Percentiles rank a stretch among this genome's conserved stretches.
Evolutionary conservation across 257 asterid species (phyloP).

Genomic region (Capsicum rhomboideum): DNA sequence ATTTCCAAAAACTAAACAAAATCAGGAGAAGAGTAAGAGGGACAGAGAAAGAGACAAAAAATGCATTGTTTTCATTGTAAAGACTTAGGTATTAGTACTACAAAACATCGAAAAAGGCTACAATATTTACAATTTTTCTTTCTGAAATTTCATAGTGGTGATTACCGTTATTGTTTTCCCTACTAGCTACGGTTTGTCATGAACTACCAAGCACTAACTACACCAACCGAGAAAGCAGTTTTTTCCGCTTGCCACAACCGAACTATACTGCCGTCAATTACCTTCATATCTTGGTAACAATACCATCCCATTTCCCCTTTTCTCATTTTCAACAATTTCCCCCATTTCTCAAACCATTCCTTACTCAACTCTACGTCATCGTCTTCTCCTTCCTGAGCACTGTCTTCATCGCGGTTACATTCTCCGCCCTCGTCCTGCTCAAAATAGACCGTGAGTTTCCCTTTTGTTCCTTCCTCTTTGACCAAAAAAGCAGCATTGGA

Average conservation of each 20-base stretch:
- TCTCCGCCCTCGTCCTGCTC: not conserved
- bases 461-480: constrained; percentile 17
- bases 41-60: not conserved
- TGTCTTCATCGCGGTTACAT: not conserved
- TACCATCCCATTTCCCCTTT: constrained; percentile 55
- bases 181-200: not conserved
- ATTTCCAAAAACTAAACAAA: not conserved
- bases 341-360: constrained; percentile 35
- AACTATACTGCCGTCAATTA: constrained; percentile 58
- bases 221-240: constrained; percentile 18
- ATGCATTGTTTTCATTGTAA: not conserved
- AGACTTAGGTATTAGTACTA: not conserved
- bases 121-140: not conserved
- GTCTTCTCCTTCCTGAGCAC: not conserved
- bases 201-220: constrained; percentile 8
- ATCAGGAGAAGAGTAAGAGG: not conserved
- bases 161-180: not conserved
- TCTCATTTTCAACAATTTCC: constrained; percentile 29
- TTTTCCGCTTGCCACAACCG: constrained; percentile 46
- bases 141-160: not conserved
- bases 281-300: constrained; percentile 43
- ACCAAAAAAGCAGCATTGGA: not conserved
- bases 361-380: not conserved
- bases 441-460: constrained; percentile 45
- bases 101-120: not conserved